Evolutionary conservation across 2,329 filamentous ascomycete genomes (phyloP), one percentile per base, ranked within the genome.

Genomic region (Hirsutella rhossiliensis): DNA sequence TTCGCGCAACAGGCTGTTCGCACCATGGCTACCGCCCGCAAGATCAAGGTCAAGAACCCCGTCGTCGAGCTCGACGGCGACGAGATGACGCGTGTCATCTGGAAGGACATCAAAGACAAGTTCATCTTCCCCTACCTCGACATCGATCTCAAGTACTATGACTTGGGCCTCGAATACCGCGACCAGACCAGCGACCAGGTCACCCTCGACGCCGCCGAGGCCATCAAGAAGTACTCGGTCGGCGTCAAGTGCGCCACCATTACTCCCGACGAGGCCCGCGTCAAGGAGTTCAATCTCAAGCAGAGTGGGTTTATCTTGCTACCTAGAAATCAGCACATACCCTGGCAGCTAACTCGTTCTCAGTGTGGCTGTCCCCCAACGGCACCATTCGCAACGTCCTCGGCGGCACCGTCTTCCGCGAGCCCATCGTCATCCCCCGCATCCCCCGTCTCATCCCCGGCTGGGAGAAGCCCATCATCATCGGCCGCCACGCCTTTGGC

Each of bases 11-110:
- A 41, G 85, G 63, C 62, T 47, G 62, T 85, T 52, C 64, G 66
- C 62, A 73, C 66, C 57, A 79, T 82, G 76, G 71, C 74, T 45
- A 65, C 74, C 54, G 43, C 54, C 56, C 72, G 77, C 61, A 98
- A 97, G 83, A 97, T 97, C 78, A 92, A 94, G 79, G 92, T 98
- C 74, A 89, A 94, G 81, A 97, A 95, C 70, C 92, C 92, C 53
- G 82, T 98, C 64, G 92, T 98, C 66, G 92, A 97, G 74, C 79
- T 97, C 59, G 90, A 97, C 65, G 90, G 90, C 60, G 80, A 84
- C 58, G 80, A 88, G 82, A 97, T 97, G 92, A 98, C 92, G 57
- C 78, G 92, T 59, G 89, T 98, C 65, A 98, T 98, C 74, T 98
- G 92, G 92, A 75, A 96, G 73, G 82, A 86, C 67, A 98, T 98